Conservation (phyloP, 148 eudicot genomes). For the Amaranthus cruentus region DNA sequence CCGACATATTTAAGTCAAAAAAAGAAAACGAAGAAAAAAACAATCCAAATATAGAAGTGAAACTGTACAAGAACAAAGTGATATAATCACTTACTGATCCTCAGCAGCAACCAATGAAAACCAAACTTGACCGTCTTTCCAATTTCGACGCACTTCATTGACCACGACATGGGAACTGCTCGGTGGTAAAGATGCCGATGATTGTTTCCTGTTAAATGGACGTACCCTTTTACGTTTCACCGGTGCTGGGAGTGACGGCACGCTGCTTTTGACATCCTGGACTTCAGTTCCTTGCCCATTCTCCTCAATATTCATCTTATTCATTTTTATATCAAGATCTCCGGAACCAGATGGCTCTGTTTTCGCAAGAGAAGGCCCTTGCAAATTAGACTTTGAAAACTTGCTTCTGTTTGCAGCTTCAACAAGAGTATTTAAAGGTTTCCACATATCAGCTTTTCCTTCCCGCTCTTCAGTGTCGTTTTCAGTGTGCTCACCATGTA, state of each 20-base stretch:
- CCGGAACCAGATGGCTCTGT: slow-evolving; percentile 31
- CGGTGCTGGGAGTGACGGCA: slow-evolving; percentile 26
- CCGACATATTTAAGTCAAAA: not conserved
- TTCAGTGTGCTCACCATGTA: slow-evolving; percentile 37
- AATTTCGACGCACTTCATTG: slow-evolving; percentile 31
- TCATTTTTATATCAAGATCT: slow-evolving; percentile 32
- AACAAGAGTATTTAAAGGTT: slow-evolving; percentile 72
- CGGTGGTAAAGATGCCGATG: slow-evolving; percentile 30
- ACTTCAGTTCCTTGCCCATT: slow-evolving; percentile 33
- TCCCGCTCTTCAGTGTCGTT: too few relatives aligned
- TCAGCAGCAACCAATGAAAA: slow-evolving; percentile 71
- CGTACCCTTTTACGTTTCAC: slow-evolving; percentile 51
- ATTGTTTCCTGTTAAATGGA: slow-evolving; percentile 30
- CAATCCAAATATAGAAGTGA: not conserved
- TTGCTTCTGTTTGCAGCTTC: slow-evolving; percentile 90
- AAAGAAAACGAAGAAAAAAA: not conserved
- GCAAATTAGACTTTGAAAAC: slow-evolving; percentile 54
- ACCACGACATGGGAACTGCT: slow-evolving; percentile 34
- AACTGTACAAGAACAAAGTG: not conserved
- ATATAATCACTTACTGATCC: slow-evolving; percentile 51
- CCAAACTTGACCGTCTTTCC: slow-evolving; percentile 70
- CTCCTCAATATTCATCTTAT: slow-evolving; percentile 45
- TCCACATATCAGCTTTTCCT: slow-evolving; percentile 76
- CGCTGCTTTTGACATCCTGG: slow-evolving; percentile 40
- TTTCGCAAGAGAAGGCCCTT: slow-evolving; percentile 48